Evolutionary conservation across 1,284 basidiomycete genomes (phyloP).

Genomic region (Trichosporon asahii): DNA sequence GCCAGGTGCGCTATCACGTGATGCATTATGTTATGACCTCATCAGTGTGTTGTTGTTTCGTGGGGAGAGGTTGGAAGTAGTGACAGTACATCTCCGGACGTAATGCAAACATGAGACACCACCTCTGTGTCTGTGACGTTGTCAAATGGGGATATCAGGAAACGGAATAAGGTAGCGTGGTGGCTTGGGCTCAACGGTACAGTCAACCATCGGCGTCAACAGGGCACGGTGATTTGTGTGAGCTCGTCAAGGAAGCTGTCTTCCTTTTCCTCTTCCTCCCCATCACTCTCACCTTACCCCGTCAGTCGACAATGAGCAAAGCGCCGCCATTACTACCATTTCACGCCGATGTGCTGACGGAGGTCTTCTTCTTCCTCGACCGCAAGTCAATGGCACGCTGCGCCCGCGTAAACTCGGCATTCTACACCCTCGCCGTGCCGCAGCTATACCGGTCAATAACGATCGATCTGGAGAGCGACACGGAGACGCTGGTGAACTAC

Average conservation of each 20-base stretch:
- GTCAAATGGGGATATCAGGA: neutral
- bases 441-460: neutral
- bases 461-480: neutral
- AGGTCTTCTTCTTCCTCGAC: slow-evolving; percentile 6
- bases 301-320: neutral
- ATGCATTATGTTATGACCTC: slow-evolving; percentile 2
- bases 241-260: fast-evolving
- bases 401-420: slow-evolving; percentile 9
- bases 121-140: neutral
- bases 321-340: neutral
- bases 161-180: neutral
- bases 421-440: slow-evolving; percentile 1
- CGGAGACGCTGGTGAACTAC: neutral
- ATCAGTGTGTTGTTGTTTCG: neutral
- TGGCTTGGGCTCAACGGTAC: neutral
- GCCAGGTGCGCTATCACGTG: neutral
- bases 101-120: neutral
- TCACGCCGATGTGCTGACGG: neutral
- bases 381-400: neutral
- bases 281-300: neutral
- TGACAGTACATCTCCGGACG: neutral
- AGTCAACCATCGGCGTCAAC: neutral
- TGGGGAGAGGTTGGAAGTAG: neutral
- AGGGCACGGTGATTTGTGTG: neutral
- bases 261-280: neutral